These are phyloP conservation scores for Penicillium janthinellum DNA, from an alignment of 2,329 filamentous ascomycete genomes.

Conservation along the genomic window DNA sequence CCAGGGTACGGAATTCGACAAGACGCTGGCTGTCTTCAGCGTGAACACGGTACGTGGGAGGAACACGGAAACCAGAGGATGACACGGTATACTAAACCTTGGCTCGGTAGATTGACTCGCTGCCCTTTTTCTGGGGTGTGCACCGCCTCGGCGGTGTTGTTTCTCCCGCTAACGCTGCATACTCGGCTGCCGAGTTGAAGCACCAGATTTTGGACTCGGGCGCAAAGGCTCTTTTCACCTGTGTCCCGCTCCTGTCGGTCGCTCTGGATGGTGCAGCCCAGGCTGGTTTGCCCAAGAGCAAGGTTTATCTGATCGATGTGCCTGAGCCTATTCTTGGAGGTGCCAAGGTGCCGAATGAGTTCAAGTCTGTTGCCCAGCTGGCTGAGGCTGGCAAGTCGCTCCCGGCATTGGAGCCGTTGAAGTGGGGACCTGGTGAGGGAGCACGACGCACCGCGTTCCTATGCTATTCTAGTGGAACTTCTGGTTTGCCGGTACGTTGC, in stretches of 20 bases:
- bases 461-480: conserved; percentile 79
- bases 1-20: conserved; percentile 76
- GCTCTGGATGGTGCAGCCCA: conserved; percentile 66
- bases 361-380: conserved; percentile 68
- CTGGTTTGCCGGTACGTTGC: conserved; percentile 66
- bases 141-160: conserved; percentile 74
- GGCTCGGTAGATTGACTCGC: conserved; percentile 67
- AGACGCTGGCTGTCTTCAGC: conserved; percentile 75
- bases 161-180: conserved; percentile 74
- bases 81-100: not conserved
- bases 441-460: conserved; percentile 70
- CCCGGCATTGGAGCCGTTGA: conserved; percentile 42
- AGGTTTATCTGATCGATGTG: conserved; percentile 70
- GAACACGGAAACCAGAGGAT: not conserved
- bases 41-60: conserved; percentile 68
- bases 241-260: conserved; percentile 64
- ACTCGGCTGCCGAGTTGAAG: conserved; percentile 68
- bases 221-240: conserved; percentile 72
- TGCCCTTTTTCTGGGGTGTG: conserved; percentile 71
- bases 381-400: conserved; percentile 59
- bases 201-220: conserved; percentile 71
- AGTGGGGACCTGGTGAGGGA: conserved; percentile 46
- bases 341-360: conserved; percentile 46
- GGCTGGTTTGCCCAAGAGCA: conserved; percentile 63
- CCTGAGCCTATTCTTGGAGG: conserved; percentile 57